Evolutionary conservation across 257 asterid species (phyloP), one percentile per base, ranked within the genome.

Genomic region (Solanum bulbocastanum): DNA sequence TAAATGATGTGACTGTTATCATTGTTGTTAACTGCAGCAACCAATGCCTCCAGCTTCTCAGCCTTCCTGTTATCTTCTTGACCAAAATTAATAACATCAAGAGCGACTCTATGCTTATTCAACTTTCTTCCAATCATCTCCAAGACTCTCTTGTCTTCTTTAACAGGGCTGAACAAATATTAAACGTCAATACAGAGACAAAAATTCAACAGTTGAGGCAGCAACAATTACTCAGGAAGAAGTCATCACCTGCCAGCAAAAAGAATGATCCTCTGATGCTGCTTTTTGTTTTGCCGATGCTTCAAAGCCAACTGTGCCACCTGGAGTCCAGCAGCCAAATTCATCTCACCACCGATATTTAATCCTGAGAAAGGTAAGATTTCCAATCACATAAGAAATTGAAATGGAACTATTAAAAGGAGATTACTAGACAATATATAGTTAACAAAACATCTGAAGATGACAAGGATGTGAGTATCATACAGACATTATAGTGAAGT

Each of bases 261-360:
- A 37, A 97, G 98, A 82, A 97, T 95, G 88, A 97, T 97, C 92
- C 99, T 94, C 74, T 95, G 99, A 49, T 96, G 97, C 72, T 97
- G 99, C 93, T 94, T 95, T 94, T 97, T 96, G 91, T 96, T 97
- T 88, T 95, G 99, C 60, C 98, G 96, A 93, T 96, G 99, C 94
- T 97, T 97, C 84, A 97, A 95, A 87, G 98, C 98, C 93, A 96
- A 88, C 93, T 96, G 98, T 9, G 99, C 99, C 87, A 97, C 98
- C 92, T 97, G 99, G 91, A 97, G 94, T 86, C 96, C 99, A 86
- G 98, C 95, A n/a, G 98, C 95, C 92, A 97, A 92, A 89, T 94
- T 96, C 96, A 93, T 92, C 91, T 96, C 99, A 83, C 98, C 99
- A 7, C 99, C 98, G 32, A 96, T 90, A 89, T 95, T 98, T 87